A percentile compares a stretch with the other conserved stretches of the same genome.
Evolutionary conservation across 768 basidiomycete genomes (phyloP).

Genomic region (Austroboletus festivus): DNA sequence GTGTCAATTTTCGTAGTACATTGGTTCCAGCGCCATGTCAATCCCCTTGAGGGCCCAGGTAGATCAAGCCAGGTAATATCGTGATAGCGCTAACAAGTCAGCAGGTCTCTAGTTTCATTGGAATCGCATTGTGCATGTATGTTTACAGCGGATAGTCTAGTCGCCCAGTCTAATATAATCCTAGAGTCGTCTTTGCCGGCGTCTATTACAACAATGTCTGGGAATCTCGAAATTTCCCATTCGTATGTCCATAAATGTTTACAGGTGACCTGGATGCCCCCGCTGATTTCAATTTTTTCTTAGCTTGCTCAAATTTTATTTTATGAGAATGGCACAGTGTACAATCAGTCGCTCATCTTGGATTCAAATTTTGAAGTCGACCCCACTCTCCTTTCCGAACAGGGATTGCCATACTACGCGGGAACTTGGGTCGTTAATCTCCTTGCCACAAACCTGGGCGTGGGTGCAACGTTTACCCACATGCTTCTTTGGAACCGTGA

Average conservation of each 20-base stretch:
- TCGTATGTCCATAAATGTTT: constrained; percentile 37
- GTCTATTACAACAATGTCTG: constrained; percentile 51
- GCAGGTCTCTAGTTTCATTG: constrained; percentile 45
- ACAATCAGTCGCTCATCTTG: constrained; percentile 52
- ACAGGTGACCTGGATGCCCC: too few species aligned
- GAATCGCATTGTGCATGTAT: constrained; percentile 51
- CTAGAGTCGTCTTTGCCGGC: constrained; percentile 31
- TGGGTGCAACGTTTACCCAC: constrained; percentile 50
- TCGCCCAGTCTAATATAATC: constrained; percentile 10
- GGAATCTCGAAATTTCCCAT: constrained; percentile 59
- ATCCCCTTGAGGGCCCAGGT: constrained; percentile 55
- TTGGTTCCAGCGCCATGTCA: constrained; percentile 43
- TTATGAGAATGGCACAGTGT: constrained; percentile 49
- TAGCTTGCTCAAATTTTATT: constrained; percentile 48
- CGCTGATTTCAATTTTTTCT: constrained; percentile 20
- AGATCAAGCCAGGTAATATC: background rate
- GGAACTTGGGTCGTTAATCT: constrained; percentile 23
- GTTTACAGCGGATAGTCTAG: constrained; percentile 4
- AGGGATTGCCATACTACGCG: constrained; percentile 35
- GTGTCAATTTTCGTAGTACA: constrained; percentile 17
- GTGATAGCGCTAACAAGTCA: constrained; percentile 1
- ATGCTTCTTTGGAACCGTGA: constrained; percentile 52
- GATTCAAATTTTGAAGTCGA: constrained; percentile 52
- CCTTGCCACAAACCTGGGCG: constrained; percentile 22
- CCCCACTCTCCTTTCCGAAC: constrained; percentile 42